Evolutionary conservation across 2,329 filamentous ascomycete species (phyloP).

Genomic region (Aaosphaeria arxii): DNA sequence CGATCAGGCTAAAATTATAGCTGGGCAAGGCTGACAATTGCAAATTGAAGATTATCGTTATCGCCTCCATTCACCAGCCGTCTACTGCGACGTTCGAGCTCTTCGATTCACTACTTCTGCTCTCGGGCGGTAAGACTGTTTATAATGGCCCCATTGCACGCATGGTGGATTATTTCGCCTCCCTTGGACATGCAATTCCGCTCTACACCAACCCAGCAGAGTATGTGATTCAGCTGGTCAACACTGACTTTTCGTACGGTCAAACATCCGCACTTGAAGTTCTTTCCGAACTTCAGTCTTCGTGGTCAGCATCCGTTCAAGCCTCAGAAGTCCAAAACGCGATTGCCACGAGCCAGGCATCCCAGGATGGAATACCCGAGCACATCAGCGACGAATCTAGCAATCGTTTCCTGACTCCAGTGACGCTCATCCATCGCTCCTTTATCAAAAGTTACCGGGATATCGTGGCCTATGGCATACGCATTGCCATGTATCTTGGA

Average conservation of each 20-base stretch:
- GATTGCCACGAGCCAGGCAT: conserved; percentile 10
- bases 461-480: conserved; percentile 78
- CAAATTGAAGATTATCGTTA: conserved; percentile 61
- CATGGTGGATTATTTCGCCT: conserved; percentile 62
- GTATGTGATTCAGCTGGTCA: conserved; percentile 74
- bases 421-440: conserved; percentile 70
- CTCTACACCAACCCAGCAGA: conserved; percentile 76
- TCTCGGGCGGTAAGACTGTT: conserved; percentile 67
- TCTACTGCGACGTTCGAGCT: conserved; percentile 75
- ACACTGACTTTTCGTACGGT: conserved; percentile 66
- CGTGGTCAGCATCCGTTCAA: conserved; percentile 54
- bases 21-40: no score
- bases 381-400: conserved; percentile 33
- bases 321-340: conserved; percentile 20
- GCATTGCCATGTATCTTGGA: conserved; percentile 77
- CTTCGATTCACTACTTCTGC: conserved; percentile 74
- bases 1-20: not conserved
- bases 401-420: conserved; percentile 49
- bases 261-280: conserved; percentile 46
- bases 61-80: conserved; percentile 83
- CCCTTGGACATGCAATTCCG: conserved; percentile 62
- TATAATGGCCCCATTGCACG: conserved; percentile 66
- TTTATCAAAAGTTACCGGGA: conserved; percentile 85
- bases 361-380: not conserved
- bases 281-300: conserved; percentile 52